phyloP scores from a whole-genome alignment of 1,284 basidiomycete species.

The Neonothopanus nambi region DNA sequence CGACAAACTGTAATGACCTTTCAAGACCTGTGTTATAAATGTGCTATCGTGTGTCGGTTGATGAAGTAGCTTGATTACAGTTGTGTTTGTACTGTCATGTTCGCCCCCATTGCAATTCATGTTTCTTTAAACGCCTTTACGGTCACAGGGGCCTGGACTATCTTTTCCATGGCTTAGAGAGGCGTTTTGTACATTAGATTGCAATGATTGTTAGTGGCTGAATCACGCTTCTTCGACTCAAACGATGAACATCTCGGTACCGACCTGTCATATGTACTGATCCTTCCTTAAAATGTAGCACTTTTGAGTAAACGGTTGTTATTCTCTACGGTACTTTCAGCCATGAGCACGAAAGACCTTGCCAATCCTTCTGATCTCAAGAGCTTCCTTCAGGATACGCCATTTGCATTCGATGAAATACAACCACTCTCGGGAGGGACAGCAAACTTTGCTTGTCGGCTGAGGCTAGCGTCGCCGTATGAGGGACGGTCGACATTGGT shows the following conservation, averaged over 20 bases:
- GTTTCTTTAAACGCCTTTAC: background rate
- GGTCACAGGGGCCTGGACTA: no score
- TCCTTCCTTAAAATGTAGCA: no score
- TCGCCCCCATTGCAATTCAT: conserved; percentile 4
- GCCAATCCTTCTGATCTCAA: conserved; percentile 35
- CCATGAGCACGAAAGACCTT: conserved; percentile 27
- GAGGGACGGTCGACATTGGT: conserved; percentile 45
- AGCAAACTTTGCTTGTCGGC: conserved; percentile 55
- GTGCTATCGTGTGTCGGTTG: conserved; percentile 7
- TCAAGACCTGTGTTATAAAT: conserved; percentile 3
- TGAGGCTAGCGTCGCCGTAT: conserved; percentile 40
- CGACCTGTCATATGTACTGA: no score
- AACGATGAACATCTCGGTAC: no score
- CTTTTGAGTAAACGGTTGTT: no score
- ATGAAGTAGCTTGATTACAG: conserved; percentile 5
- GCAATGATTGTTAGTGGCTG: no score
- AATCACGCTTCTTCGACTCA: no score
- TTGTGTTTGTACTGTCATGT: conserved; percentile 6
- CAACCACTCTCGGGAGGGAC: conserved; percentile 47
- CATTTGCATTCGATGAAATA: conserved; percentile 37
- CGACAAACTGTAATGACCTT: conserved; percentile 71
- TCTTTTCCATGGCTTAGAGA: no score
- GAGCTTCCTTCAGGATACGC: conserved; percentile 37
- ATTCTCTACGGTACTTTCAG: no score
- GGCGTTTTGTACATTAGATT: no score